phyloP scores from a whole-genome alignment of 2,329 filamentous ascomycete species.

The Aspergillus carbonarius region DNA sequence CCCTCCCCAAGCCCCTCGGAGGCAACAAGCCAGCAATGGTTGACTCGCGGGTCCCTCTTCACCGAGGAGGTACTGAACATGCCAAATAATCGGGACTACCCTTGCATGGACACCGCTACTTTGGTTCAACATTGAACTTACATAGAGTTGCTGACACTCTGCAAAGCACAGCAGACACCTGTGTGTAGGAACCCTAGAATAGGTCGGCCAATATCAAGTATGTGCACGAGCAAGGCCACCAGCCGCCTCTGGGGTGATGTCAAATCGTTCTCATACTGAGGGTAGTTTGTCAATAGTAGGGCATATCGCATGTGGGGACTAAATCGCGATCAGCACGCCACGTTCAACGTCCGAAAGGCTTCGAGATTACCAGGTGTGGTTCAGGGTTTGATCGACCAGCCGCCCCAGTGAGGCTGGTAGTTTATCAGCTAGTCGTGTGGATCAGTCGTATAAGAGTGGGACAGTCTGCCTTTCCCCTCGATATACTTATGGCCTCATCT shows the following conservation, averaged over 20 bases:
- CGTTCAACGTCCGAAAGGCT: constrained; percentile 11
- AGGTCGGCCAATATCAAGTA: neutral
- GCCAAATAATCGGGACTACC: constrained; percentile 11
- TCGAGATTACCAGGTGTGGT: neutral
- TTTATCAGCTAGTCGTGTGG: neutral
- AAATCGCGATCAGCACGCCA: constrained; percentile 13
- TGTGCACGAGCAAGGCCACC: neutral
- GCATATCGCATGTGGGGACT: neutral
- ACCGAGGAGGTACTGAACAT: neutral
- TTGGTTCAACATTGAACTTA: neutral
- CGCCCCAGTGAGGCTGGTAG: constrained; percentile 9
- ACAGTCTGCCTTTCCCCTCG: neutral
- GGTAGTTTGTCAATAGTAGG: neutral
- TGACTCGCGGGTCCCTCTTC: neutral
- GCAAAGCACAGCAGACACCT: neutral
- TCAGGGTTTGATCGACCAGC: constrained; percentile 1
- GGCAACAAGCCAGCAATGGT: neutral
- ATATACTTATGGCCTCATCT: neutral
- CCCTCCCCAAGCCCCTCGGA: neutral
- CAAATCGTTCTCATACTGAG: neutral
- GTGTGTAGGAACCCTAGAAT: neutral
- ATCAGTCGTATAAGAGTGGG: constrained; percentile 1
- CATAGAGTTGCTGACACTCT: neutral
- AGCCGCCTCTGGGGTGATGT: neutral
- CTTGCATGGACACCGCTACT: constrained; percentile 14